Evolutionary conservation across 352 stramenopile genomes (phyloP).

Genomic region (Saprolegnia parasitica): DNA sequence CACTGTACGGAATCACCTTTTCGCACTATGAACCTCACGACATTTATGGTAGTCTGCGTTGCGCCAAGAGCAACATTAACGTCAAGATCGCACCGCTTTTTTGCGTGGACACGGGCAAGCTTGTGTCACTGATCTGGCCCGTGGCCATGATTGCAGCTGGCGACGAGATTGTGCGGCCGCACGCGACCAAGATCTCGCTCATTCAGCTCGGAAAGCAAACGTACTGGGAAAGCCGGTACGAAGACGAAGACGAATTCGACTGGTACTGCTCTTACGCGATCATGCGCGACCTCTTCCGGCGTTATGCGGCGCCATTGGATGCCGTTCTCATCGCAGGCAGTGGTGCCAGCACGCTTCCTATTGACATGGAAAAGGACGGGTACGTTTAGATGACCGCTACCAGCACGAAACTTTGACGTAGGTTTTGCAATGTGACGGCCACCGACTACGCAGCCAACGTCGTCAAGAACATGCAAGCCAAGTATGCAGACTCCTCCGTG

Average conservation of each 20-base stretch:
- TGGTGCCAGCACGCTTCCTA: slow-evolving; percentile 44
- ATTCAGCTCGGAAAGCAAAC: slow-evolving; percentile 57
- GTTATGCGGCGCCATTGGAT: slow-evolving; percentile 34
- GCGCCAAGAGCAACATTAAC: slow-evolving; percentile 39
- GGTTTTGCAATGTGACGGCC: slow-evolving; percentile 38
- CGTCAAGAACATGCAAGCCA: slow-evolving; percentile 44
- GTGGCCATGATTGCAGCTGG: slow-evolving; percentile 34
- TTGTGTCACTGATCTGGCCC: slow-evolving; percentile 48
- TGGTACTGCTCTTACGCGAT: slow-evolving; percentile 55
- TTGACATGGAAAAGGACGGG: slow-evolving; percentile 45
- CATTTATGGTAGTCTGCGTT: slow-evolving; percentile 35
- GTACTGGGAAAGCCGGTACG: slow-evolving; percentile 51
- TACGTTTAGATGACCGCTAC: slow-evolving; percentile 27
- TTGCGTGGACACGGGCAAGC: slow-evolving; percentile 42
- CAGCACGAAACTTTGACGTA: not conserved
- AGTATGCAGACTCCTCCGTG: slow-evolving; percentile 37
- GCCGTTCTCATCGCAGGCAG: slow-evolving; percentile 44
- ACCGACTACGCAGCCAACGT: slow-evolving; percentile 56
- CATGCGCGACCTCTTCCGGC: slow-evolving; percentile 38
- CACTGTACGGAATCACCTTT: slow-evolving; percentile 9
- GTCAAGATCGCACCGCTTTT: slow-evolving; percentile 47
- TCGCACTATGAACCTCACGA: not conserved
- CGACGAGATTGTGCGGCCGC: slow-evolving; percentile 39
- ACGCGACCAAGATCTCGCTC: slow-evolving; percentile 49
- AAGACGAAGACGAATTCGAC: slow-evolving; percentile 50